phyloP scores from a whole-genome alignment of 768 basidiomycete species.

The Rhizopogon salebrosus region DNA sequence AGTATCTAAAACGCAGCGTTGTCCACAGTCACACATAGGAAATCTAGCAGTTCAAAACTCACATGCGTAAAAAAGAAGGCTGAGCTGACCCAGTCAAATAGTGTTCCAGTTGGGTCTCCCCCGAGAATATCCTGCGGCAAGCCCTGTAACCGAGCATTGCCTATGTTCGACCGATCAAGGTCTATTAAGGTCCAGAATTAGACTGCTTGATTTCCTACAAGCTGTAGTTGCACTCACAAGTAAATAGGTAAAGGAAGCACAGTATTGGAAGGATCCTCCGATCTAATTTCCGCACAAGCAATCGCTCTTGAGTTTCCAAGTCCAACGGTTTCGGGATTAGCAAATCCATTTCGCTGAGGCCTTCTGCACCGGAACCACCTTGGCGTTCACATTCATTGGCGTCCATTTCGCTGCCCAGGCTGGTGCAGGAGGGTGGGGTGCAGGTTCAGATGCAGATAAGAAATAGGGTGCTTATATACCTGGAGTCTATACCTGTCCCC shows the following conservation, averaged over 20 bases:
- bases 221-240: conserved; percentile 44
- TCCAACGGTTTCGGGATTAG: conserved; percentile 11
- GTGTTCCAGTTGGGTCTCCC: conserved; percentile 60
- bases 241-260: conserved; percentile 69
- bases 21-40: background rate
- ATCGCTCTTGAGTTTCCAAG: conserved; percentile 38
- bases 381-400: conserved; percentile 8
- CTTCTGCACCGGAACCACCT: conserved; percentile 17
- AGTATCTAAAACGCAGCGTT: conserved; percentile 43
- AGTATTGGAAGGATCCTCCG: conserved; percentile 63
- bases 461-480: too few species aligned
- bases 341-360: conserved; percentile 4
- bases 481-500: too few species aligned
- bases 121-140: conserved; percentile 58
- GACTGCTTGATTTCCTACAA: background rate
- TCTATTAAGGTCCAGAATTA: conserved; percentile 21
- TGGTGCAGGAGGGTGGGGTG: too few species aligned
- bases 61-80: conserved; percentile 80
- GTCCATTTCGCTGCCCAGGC: background rate
- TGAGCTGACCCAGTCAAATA: conserved; percentile 76
- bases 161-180: conserved; percentile 74
- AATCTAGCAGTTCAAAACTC: conserved; percentile 11
- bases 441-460: too few species aligned
- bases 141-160: conserved; percentile 75
- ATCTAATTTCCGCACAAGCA: conserved; percentile 62